Evolutionary conservation across 2,329 filamentous ascomycete species (phyloP), one percentile per base, ranked within the genome.

Genomic region (Moelleriella libera): DNA sequence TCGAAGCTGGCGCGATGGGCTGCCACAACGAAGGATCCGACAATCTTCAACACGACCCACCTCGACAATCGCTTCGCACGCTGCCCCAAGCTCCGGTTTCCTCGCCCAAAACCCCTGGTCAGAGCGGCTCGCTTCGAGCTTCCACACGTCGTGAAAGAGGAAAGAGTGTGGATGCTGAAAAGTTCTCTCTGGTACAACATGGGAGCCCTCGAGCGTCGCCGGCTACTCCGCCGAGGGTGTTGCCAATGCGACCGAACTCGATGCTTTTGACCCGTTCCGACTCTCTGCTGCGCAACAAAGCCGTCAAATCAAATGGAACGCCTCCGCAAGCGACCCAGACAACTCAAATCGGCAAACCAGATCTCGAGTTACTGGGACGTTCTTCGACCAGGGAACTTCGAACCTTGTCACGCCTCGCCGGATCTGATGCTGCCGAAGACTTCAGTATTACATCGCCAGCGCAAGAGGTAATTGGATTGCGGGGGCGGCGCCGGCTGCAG

Each of bases 331-430:
- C 51, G 51, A 62, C 51, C 29, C 59, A 65, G 50, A 67, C 57
- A 59, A 66, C 61, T 49, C 64, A 57, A 54, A 68, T 88, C 12
- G 75, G 72, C 6, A 72, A 77, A 0, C 82, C 86, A 3, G 88
- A 96, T 53, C 72, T 97, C 9, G 78, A 88, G 61, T 82, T 79
- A 34, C 72, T 98, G 14, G 84, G 90, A 49, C 86, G 86, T 56
- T 97, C 92, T 0, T 85, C 90, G 0, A 97, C 92, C 2, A 83
- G 84, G 49, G 87, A 98, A 63, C 75, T 98, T 28, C 82, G 89
- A 42, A 89, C 88, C 0, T 71, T 97, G 39, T 95, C 90, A 6
- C 84, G 82, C 56, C 77, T 94, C 53, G 86, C 88, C 1, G 78
- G 90, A 57, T 80, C 80, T 43, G 82, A 78, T 3, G 79, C 82